Base-by-base conservation (phyloP, 148 eudicot genomes). In the Pouteria glomerata region DNA sequence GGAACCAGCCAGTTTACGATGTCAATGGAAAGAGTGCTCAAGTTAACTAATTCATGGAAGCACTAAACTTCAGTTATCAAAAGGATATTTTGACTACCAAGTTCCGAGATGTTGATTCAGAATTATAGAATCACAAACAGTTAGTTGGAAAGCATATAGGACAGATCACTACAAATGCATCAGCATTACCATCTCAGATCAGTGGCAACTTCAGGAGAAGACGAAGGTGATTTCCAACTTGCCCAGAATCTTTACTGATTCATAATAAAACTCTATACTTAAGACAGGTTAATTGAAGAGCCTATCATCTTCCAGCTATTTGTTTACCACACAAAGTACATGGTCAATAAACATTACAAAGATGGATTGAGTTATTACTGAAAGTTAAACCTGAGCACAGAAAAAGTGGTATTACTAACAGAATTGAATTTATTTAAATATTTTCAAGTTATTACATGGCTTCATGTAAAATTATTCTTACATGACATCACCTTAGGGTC, bases 401-500 rank as follows among this genome's bases (percentile, higher is more conserved):
- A 39, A 11, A n/a, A 41, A 63, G 48, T 42, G 31, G 37, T 41
- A 10, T 44, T 41, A 37, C 37, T 31, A 6, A 48, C 35, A 39
- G 23, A 50, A 33, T 21, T 18, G 2, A 42, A 6, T 66, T 50
- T 50, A 29, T 57, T 69, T 24, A 56, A 42, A 12, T n/a, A n/a
- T 72, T 52, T 70, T 47, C 61, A 41, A 41, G 19, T 66, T 35
- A 60, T 45, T 67, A 0, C 24, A 62, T 55, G 66, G 51, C 23
- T 68, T 18, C 4, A 29, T 29, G 50, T 33, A 18, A 79, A 74
- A 81, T 60, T 27, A 78, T 58, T 83, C 94, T 90, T 87, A 87
- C 94, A 87, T 88, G 93, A 85, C 95, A 77, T 91, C 96, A 94
- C 99, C 99, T 95, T 88, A 80, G 90, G 97, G 80, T 78, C 70